A percentile compares a stretch with the other conserved stretches of the same genome.
These are phyloP conservation scores for Lichtheimia ramosa DNA, from an alignment of 371 early-diverging fungal genomes.

Conservation along the genomic window DNA sequence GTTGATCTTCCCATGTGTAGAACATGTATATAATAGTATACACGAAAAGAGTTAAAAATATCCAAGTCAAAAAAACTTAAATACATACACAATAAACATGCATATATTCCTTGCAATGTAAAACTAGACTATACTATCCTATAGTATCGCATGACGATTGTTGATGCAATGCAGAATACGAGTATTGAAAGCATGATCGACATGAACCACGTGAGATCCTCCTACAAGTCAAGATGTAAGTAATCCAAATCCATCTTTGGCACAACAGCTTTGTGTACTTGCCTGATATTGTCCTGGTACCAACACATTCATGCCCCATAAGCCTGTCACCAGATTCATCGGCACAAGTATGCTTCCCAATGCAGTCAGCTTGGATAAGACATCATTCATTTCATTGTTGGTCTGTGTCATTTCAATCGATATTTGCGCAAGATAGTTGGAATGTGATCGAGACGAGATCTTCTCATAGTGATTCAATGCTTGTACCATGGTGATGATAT, in stretches of 20 bases:
- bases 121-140: conserved; percentile 26
- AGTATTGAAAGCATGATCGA: conserved; percentile 47
- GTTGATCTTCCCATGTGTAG: too few species aligned
- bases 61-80: too few species aligned
- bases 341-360: conserved; percentile 93
- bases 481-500: conserved; percentile 91
- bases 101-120: not conserved
- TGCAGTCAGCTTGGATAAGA: conserved; percentile 88
- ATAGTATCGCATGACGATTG: conserved; percentile 39
- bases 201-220: conserved; percentile 66
- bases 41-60: not conserved
- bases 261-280: not conserved
- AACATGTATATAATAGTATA: not conserved
- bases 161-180: conserved; percentile 33
- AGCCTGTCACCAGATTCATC: conserved; percentile 91
- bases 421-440: conserved; percentile 96
- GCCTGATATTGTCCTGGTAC: conserved; percentile 69
- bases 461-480: conserved; percentile 89
- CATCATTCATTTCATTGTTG: conserved; percentile 88
- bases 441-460: conserved; percentile 87
- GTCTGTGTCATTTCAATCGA: conserved; percentile 95
- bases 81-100: too few species aligned
- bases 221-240: conserved; percentile 15
- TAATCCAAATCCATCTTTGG: too few species aligned
- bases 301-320: conserved; percentile 91